phyloP scores from a whole-genome alignment of 169 alveolate species.

The Eimeria tenella region DNA sequence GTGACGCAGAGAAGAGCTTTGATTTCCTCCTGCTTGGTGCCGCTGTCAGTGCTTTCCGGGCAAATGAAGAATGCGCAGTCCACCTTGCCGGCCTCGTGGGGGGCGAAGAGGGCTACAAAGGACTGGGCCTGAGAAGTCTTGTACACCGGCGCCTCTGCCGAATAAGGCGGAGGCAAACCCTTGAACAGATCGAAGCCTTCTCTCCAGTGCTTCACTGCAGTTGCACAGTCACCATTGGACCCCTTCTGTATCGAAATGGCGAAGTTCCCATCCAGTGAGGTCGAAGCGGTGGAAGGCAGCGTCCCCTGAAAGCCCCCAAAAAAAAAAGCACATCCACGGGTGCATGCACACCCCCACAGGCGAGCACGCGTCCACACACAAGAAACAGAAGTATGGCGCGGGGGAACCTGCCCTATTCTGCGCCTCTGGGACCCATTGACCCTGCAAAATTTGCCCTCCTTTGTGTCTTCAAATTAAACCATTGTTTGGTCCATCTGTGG shows the following conservation, averaged over 20 bases:
- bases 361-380: too few relatives aligned
- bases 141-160: background rate
- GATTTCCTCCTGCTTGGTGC: background rate
- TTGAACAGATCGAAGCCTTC: background rate
- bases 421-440: too few relatives aligned
- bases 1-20: conserved; percentile 27
- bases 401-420: too few relatives aligned
- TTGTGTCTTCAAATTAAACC: too few relatives aligned
- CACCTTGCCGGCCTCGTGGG: background rate
- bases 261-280: background rate
- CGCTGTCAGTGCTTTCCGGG: background rate
- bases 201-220: background rate
- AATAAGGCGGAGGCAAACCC: background rate
- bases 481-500: too few relatives aligned
- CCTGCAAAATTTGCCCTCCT: too few relatives aligned
- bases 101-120: conserved; percentile 16
- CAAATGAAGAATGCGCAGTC: conserved; percentile 1
- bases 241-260: background rate
- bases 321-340: too few relatives aligned
- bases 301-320: background rate
- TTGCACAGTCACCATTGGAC: background rate
- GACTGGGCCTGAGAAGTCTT: background rate
- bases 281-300: background rate
- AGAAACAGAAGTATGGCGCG: too few relatives aligned
- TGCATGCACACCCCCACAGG: too few relatives aligned